Base-by-base conservation (phyloP, 2,329 filamentous ascomycete genomes). In the Oidium heveae region DNA sequence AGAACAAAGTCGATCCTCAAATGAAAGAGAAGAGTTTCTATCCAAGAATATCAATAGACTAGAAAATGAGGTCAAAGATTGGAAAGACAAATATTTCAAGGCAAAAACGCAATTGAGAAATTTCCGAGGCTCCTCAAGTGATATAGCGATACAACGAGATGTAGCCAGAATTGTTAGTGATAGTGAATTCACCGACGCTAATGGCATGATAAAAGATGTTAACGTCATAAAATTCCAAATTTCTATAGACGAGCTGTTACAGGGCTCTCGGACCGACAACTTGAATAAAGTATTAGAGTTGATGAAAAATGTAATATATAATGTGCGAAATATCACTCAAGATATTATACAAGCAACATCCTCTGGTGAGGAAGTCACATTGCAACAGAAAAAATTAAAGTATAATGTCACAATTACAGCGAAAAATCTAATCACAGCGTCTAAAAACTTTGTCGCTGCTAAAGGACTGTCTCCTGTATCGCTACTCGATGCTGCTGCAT, bases 181-280 rank as follows among this genome's bases (percentile, higher is more conserved):
- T 54, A 76, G 75, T 63, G 77, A 74, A 28, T 81, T 91, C 59
- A 74, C 77, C 22, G 75, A 82, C 39, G 76, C 81, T 13, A 76
- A 80, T 56, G 91, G 91, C 6, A 67, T 91, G 22, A 79, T 98
- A 61, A 88, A 85, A 68, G 91, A 95, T 67, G 76, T 95, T 13
- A 84, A 95, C 65, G 79, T 98, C 59, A 95, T 89, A 53, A 88
- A 86, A 63, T 96, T 94, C 70, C 91, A 98, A 67, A 82, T 96
- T 57, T 78, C 87, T 22, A 84, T 98, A 57, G 89, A 98, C 64
- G 89, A 96, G 62, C 74, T 96, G 41, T 73, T 98, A 37, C 82
- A 82, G 59, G 76, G 74, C 43, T 86, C 87, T 18, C 80, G 88
- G 52, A 74, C 74, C 36, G 77, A 83, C n/a, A 77, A 83, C 54